Base-by-base conservation (phyloP, 164 flowering plant species). In the Magnolia sinica region DNA sequence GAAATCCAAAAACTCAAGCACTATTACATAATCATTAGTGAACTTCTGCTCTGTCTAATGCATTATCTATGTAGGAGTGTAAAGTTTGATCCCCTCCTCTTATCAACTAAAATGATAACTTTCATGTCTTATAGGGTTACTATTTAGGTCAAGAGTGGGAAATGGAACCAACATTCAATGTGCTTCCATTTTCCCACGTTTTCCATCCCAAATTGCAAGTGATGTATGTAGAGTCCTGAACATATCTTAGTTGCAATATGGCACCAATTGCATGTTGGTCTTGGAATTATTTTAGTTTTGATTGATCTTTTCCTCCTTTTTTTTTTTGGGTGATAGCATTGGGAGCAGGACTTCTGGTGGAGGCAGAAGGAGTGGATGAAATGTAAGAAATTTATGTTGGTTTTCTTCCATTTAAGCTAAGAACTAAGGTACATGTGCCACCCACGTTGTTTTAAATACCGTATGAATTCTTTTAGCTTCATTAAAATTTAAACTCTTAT, bases 361-460 rank as follows among this genome's bases (percentile, higher is more conserved):
- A 58, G 89, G 95, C 23, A 76, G 27, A 23, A 23, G 90, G 75
- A 89, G 92, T 86, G 74, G 96, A 74, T 78, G 95, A 84, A 91
- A 86, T 80, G 99, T 96, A 87, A 87, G 92, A 27, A 64, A 68
- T 7, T 31, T 52, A 4, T 58, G 20, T 4, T 31, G 29, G 27
- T 29, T 27, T 14, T 31, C 18, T 68, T 76, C 98, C 98, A 37
- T 96, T 96, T 75, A 89, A 90, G 83, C 93, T 94, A 20, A 90
- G 89, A 82, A 96, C 99, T 51, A 98, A 96, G 93, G 97, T 89
- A 71, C 45, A 37, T 37, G 6, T 37, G 68, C 18, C 31, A 22
- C 52, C 11, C 69, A 20, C 18, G 11, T 50, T 65, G 72, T 16
- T 31, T 31, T 23, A 23, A 23, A 23, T 23, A 23, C 24, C 24